These are phyloP conservation scores for Volutella citrinella DNA, from an alignment of 2,329 filamentous ascomycete genomes.

Conservation along the genomic window DNA sequence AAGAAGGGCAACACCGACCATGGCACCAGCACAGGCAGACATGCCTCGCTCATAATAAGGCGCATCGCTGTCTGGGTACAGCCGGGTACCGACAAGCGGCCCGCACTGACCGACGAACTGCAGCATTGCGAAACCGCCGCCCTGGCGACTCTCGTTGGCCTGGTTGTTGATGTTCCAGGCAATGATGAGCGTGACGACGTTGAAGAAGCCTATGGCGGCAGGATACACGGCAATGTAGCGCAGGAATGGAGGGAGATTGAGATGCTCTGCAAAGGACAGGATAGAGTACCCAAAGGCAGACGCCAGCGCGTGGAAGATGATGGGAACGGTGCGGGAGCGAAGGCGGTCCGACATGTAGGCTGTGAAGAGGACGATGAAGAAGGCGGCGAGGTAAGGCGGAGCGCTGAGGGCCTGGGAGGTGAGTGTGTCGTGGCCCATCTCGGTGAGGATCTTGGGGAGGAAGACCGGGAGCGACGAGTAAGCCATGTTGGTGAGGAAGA, in stretches of 20 bases:
- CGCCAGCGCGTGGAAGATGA: conserved; percentile 66
- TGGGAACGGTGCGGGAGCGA: conserved; percentile 59
- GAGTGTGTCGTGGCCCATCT: conserved; percentile 69
- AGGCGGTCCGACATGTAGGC: conserved; percentile 69
- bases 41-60: conserved; percentile 64
- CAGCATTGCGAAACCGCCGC: conserved; percentile 74
- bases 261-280: conserved; percentile 55
- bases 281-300: conserved; percentile 60
- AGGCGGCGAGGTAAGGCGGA: conserved; percentile 77
- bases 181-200: conserved; percentile 78
- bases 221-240: conserved; percentile 78
- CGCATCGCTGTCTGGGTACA: conserved; percentile 59
- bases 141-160: conserved; percentile 63
- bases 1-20: conserved; percentile 58
- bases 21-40: conserved; percentile 59
- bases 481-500: conserved; percentile 84
- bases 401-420: conserved; percentile 75
- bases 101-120: conserved; percentile 81
- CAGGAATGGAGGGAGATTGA: conserved; percentile 41
- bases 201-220: conserved; percentile 78
- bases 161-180: conserved; percentile 91
- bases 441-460: conserved; percentile 73
- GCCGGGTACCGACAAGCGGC: conserved; percentile 64
- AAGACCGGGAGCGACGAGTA: conserved; percentile 88
- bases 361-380: conserved; percentile 67